These are phyloP conservation scores for Cryptomeria japonica DNA, from an alignment of 75 land plant genomes.

Conservation along the genomic window DNA sequence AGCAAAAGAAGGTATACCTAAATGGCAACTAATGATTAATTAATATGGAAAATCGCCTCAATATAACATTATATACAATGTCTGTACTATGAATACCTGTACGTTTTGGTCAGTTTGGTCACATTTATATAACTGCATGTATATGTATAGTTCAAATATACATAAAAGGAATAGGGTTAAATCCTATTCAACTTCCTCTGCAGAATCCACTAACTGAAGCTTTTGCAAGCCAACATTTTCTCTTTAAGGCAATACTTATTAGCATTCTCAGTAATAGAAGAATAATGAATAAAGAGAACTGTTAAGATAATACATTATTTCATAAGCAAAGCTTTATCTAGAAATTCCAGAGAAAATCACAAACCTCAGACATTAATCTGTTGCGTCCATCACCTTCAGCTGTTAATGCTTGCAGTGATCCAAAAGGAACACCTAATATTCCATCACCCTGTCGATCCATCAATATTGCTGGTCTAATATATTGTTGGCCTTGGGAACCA, in stretches of 20 bases:
- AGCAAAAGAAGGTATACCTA: not conserved
- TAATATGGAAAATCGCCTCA: not conserved
- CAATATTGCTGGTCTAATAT: not conserved
- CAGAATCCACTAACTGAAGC: not conserved
- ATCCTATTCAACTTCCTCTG: not conserved
- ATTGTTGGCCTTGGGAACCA: not conserved
- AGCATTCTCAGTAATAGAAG: not conserved
- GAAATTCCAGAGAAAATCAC: not conserved
- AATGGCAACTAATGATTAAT: not conserved
- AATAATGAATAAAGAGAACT: not conserved
- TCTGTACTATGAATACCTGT: too few species aligned
- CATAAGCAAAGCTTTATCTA: not conserved
- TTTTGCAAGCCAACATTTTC: not conserved
- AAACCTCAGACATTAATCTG: slow-evolving; percentile 6
- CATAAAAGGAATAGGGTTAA: not conserved
- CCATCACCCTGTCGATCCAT: slow-evolving; percentile 8
- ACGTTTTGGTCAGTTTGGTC: too few species aligned
- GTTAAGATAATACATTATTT: not conserved
- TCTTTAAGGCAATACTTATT: not conserved
- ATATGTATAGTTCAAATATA: not conserved
- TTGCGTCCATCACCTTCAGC: not conserved
- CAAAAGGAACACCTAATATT: not conserved
- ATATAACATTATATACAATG: not conserved
- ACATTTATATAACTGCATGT: not conserved
- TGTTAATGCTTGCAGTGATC: slow-evolving; percentile 1